phyloP scores from a whole-genome alignment of 257 asterid species.

The Voacanga thouarsii region DNA sequence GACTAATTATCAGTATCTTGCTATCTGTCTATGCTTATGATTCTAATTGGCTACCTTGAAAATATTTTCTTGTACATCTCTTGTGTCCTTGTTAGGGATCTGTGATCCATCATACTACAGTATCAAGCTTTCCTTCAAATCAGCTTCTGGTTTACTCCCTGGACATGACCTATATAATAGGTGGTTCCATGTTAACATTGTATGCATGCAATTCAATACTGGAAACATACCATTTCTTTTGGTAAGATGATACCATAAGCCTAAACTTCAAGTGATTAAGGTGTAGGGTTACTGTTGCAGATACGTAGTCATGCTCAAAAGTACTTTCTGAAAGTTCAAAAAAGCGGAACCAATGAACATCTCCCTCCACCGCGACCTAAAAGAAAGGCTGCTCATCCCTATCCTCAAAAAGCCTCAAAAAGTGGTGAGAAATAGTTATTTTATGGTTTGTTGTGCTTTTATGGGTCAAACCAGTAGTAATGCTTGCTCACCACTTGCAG shows the following conservation, averaged over 20 bases:
- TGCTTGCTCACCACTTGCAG: slow-evolving; percentile 20
- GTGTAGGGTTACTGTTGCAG: slow-evolving; percentile 43
- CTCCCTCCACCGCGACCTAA: slow-evolving; percentile 98
- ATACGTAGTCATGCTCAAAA: slow-evolving; percentile 97
- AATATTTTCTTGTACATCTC: background rate
- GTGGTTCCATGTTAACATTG: background rate
- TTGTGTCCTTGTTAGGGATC: background rate
- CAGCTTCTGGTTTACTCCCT: background rate
- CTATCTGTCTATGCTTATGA: background rate
- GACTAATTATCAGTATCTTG: background rate
- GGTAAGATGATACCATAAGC: background rate
- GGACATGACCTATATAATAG: background rate
- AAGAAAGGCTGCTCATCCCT: slow-evolving; percentile 90
- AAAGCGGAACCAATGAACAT: slow-evolving; percentile 77
- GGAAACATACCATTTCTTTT: background rate
- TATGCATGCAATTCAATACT: background rate
- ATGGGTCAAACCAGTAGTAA: slow-evolving; percentile 11
- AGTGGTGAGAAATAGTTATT: slow-evolving; percentile 18
- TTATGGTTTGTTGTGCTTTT: background rate
- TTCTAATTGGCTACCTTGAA: background rate
- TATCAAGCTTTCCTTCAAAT: too few species aligned
- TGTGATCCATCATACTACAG: background rate
- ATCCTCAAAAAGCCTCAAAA: slow-evolving; percentile 80
- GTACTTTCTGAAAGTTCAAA: slow-evolving; percentile 84
- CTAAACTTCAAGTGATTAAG: background rate